These are phyloP conservation scores for Kwoniella shandongensis DNA, from an alignment of 768 basidiomycete genomes.

Conservation along the genomic window DNA sequence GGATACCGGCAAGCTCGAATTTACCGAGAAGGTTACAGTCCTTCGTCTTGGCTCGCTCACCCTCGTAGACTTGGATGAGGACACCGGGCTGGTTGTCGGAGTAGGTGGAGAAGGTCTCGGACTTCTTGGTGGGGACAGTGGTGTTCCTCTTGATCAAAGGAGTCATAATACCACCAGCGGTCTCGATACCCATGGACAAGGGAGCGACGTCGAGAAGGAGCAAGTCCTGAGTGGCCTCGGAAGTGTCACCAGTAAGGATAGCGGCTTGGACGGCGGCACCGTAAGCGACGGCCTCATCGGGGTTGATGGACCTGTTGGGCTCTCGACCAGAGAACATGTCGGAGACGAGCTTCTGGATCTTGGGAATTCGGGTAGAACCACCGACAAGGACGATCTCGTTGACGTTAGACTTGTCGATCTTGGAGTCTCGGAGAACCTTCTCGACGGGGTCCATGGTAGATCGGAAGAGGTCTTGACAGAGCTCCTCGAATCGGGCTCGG, in stretches of 20 bases:
- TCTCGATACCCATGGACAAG: slow-evolving; percentile 97
- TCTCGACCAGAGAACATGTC: slow-evolving; percentile 97
- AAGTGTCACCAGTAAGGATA: slow-evolving; percentile 95
- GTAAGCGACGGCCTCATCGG: slow-evolving; percentile 98
- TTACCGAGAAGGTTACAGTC: slow-evolving; percentile 98
- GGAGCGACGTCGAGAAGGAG: slow-evolving; percentile 96
- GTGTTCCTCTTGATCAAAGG: slow-evolving; percentile 96
- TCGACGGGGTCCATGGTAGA: slow-evolving; percentile 68
- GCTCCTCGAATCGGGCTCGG: slow-evolving; percentile 75
- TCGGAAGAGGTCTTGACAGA: slow-evolving; percentile 56
- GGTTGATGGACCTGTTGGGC: slow-evolving; percentile 94
- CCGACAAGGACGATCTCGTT: slow-evolving; percentile 65
- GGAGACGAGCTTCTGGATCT: slow-evolving; percentile 96
- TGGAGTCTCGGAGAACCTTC: slow-evolving; percentile 95
- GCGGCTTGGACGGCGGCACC: slow-evolving; percentile 99
- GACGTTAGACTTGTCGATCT: slow-evolving; percentile 93
- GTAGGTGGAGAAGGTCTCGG: slow-evolving; percentile 94
- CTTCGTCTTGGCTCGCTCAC: slow-evolving; percentile 94
- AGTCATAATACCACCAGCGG: slow-evolving; percentile 96
- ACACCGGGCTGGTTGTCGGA: slow-evolving; percentile 93
- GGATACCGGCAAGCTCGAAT: slow-evolving; percentile 63
- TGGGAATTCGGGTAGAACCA: slow-evolving; percentile 95
- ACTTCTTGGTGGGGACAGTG: slow-evolving; percentile 95
- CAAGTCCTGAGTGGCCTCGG: slow-evolving; percentile 83
- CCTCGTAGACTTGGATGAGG: slow-evolving; percentile 95